Evolutionary conservation across 805 yeast genomes (phyloP).

Genomic region (Clavispora fructus): DNA sequence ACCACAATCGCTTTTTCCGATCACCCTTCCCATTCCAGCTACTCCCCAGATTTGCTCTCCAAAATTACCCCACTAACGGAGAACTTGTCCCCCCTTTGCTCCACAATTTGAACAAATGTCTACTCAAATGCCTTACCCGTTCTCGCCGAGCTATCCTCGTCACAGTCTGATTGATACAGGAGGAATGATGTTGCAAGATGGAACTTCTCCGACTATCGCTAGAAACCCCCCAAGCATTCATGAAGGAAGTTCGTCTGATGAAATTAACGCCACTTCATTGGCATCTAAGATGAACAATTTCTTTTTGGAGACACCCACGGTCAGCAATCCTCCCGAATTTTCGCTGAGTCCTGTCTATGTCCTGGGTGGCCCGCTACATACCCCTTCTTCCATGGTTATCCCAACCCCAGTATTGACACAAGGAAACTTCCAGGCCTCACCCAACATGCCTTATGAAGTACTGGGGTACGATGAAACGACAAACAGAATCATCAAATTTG

Average conservation of each 20-base stretch:
- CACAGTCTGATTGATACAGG: not conserved
- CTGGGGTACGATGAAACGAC: not conserved
- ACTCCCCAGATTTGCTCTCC: not conserved
- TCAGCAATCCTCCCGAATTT: not conserved
- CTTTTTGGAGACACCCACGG: constrained; percentile 3
- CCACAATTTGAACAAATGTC: not conserved
- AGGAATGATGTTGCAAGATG: not conserved
- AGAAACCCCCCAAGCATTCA: not conserved
- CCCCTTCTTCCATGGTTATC: not conserved
- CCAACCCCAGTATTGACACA: not conserved
- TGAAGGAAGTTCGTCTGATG: not conserved
- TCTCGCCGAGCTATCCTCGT: not conserved
- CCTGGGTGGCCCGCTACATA: not conserved
- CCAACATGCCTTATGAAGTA: not conserved
- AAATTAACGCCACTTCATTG: not conserved
- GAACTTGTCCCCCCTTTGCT: not conserved
- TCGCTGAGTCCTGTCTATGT: not conserved
- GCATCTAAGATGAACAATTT: not conserved
- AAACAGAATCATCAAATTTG: not conserved
- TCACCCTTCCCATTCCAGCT: not conserved
- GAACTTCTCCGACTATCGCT: not conserved
- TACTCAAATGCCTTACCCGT: not conserved
- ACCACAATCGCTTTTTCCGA: not conserved
- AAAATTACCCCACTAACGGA: not conserved
- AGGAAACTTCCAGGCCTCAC: not conserved